Conservation (phyloP, 306 rosid species). For the Pyrus pyrifolia region DNA sequence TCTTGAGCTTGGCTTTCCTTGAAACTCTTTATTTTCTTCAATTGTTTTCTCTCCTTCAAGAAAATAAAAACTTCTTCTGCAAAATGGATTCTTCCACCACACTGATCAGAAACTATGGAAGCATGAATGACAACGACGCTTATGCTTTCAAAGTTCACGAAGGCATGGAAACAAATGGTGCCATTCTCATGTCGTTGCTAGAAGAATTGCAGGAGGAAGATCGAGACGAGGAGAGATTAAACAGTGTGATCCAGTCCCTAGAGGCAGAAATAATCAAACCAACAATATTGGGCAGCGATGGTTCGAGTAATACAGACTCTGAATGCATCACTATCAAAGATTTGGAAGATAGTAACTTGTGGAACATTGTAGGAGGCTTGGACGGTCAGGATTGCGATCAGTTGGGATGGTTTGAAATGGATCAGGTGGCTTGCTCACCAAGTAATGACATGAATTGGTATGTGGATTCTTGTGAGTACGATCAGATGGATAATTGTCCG, state of each 20-base stretch:
- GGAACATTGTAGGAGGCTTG: neutral
- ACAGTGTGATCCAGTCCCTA: conserved; percentile 42
- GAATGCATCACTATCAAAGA: neutral
- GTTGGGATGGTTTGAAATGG: conserved; percentile 25
- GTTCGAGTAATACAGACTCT: neutral
- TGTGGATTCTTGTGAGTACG: conserved; percentile 22
- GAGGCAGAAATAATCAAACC: conserved; percentile 38
- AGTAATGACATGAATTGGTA: conserved; percentile 25
- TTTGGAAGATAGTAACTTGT: neutral
- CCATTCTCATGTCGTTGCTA: conserved; percentile 33
- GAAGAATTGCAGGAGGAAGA: conserved; percentile 41
- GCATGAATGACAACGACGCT: conserved; percentile 1
- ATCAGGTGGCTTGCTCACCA: conserved; percentile 19
- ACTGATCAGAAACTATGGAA: neutral
- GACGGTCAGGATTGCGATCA: conserved; percentile 19
- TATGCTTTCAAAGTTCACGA: conserved; percentile 14
- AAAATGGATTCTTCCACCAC: neutral
- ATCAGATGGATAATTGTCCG: conserved; percentile 4
- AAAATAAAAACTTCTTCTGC: neutral
- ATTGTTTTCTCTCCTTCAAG: neutral
- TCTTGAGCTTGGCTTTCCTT: neutral
- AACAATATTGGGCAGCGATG: neutral
- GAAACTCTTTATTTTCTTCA: neutral
- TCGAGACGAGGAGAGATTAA: conserved; percentile 37
- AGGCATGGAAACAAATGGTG: conserved; percentile 22